Evolutionary conservation across 257 asterid species (phyloP), one percentile per base, ranked within the genome.

Genomic region (Nemophila menziesii): DNA sequence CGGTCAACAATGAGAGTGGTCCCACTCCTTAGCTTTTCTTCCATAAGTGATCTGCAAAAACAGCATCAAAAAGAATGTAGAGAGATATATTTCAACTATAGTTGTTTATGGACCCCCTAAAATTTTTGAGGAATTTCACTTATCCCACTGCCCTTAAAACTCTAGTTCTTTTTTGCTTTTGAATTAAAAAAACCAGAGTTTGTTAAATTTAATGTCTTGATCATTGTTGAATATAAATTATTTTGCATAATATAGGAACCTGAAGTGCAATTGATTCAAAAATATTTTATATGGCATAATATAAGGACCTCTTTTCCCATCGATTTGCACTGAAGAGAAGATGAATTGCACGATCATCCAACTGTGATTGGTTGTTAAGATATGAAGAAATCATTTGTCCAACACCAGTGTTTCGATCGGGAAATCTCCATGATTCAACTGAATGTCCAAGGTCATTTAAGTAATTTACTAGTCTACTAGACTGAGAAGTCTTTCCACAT

Each of bases 371-470:
- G 41, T 89, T 81, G 23, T 84, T 42, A 42, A 89, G 92, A 69
- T 89, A 81, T 10, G 94, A 78, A 36, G 98, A 89, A 45, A 89
- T 89, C 98, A 89, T 89, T 59, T 85, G 82, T 19, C 94, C 98
- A 33, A 89, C 92, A 13, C 72, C 80, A 0, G 98, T 78, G 52
- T 67, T 77, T 75, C 98, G 78, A 61, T 89, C 94, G 22, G 98
- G 98, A 72, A 78, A 89, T 58, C 98, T 79, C 87, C 93, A 89
- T 4, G 78, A 67, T 49, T 89, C 96, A 54, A 74, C 87, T 4
- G 80, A 56, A 52, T 89, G 75, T 4, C 94, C 96, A 22, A 62
- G 64, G 60, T 67, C 78, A 51, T 66, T 62, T 47, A 89, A 59
- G 73, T 70, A 61, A 13, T 83, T 68, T 43, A 70, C 54, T 61